A percentile compares a stretch with the other conserved stretches of the same genome.
Conservation (phyloP, 805 yeast species). For the Saturnispora ahearnii region DNA sequence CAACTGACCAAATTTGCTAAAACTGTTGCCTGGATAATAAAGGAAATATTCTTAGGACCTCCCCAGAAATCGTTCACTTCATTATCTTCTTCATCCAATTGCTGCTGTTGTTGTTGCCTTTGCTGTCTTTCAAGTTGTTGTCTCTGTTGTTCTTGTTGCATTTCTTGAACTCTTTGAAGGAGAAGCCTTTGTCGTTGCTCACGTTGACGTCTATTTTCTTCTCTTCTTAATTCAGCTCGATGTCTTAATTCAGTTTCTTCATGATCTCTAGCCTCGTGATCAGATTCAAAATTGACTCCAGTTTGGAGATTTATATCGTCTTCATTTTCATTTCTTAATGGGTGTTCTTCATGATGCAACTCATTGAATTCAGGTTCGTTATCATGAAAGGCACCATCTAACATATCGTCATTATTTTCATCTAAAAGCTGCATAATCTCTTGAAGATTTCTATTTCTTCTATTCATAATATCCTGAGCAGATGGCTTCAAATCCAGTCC, state of each 20-base stretch:
- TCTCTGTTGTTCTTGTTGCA: neutral
- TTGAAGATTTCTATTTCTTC: slow-evolving; percentile 18
- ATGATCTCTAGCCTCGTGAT: neutral
- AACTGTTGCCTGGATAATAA: slow-evolving; percentile 16
- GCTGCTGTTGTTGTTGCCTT: slow-evolving; percentile 1
- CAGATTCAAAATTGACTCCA: neutral
- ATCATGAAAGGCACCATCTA: neutral
- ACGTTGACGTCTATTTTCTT: slow-evolving; percentile 13
- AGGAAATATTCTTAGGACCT: slow-evolving; percentile 11
- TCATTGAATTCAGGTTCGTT: neutral
- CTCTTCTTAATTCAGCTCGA: slow-evolving; percentile 15
- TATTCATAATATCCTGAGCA: neutral
- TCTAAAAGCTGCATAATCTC: neutral
- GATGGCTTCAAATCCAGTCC: slow-evolving; percentile 44
- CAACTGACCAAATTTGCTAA: slow-evolving; percentile 17
- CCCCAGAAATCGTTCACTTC: slow-evolving; percentile 9
- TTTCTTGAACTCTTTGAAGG: slow-evolving; percentile 3
- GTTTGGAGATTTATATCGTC: neutral
- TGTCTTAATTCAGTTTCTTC: slow-evolving; percentile 1
- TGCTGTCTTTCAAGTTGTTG: neutral
- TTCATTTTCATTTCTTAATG: neutral
- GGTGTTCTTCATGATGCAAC: neutral
- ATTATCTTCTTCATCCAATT: slow-evolving; percentile 6
- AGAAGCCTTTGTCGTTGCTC: slow-evolving; percentile 4
- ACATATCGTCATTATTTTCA: neutral